Base-by-base conservation (phyloP, 2,329 filamentous ascomycete genomes). In the Calonectria crousiana region DNA sequence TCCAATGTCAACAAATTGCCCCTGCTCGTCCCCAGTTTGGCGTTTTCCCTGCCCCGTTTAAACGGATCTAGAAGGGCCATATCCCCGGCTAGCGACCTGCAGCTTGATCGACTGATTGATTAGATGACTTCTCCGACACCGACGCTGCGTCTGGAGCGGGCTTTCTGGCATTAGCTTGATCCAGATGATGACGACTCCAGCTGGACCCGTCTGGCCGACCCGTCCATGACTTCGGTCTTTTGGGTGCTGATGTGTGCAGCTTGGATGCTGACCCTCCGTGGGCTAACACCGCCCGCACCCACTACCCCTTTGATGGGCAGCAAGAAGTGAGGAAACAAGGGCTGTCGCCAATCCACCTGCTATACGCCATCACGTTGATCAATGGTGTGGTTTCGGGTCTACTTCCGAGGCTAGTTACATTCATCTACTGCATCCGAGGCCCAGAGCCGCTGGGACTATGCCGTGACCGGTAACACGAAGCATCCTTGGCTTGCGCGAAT, bases 101-200 rank as follows among this genome's bases (percentile, higher is more conserved):
- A 75, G 18, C 51, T 78, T 78, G 79, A 80, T 81, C 79, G 34
- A 79, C 75, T 79, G 79, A 81, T 81, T 81, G 79, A 81, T 81
- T 80, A 81, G 79, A 81, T 81, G 76, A 47, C 67, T 71, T 67
- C 44, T 60, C 67, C 47, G 62, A 70, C 67, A 65, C 76, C 69
- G 72, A 60, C 56, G 49, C 14, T 47, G 62, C 23, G 49, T 32
- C 56, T 62, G 49, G 41, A 64, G 23, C 68, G 56, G 44, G 28
- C 64, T 41, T 56, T 49, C 58, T 58, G 34, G 36, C 32, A 32
- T 70, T 69, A 66, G 62, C 34, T 56, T 68, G 49, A 53, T 53
- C 47, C 66, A 62, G 75, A 67, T 38, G 51, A 34, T 67, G 51
- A 73, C 26, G 51, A 69, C 58, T 68, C 60, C 36, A 58, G 66